Conservation (phyloP, 1,139 yeast genomes). For the Casaregolazyma lundiana region DNA sequence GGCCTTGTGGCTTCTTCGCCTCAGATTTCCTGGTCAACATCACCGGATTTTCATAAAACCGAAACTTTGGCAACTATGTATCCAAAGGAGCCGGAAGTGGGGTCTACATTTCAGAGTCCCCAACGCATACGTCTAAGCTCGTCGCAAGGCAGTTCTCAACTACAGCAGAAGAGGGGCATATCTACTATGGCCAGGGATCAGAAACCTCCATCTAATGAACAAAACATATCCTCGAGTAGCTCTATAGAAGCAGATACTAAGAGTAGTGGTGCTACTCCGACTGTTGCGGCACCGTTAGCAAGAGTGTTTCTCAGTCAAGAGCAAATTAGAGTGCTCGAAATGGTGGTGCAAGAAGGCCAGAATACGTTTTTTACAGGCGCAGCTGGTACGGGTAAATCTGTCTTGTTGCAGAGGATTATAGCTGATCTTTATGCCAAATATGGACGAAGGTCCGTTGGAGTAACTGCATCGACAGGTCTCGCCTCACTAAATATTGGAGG, state of each 20-base stretch:
- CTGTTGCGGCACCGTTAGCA: constrained; percentile 7
- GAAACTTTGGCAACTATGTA: constrained; percentile 25
- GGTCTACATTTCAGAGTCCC: neutral
- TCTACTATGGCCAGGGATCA: neutral
- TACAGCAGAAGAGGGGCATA: neutral
- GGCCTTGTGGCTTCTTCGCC: neutral
- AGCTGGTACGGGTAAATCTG: constrained; percentile 31
- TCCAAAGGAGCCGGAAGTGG: neutral
- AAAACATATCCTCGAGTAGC: neutral
- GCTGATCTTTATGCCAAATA: constrained; percentile 55
- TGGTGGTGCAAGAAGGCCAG: constrained; percentile 53
- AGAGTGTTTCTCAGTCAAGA: constrained; percentile 52
- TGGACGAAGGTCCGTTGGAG: constrained; percentile 56
- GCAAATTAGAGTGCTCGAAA: constrained; percentile 62
- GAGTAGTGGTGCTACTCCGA: constrained; percentile 1
- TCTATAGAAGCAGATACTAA: constrained; percentile 4
- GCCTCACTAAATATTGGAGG: constrained; percentile 93
- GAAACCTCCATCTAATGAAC: neutral
- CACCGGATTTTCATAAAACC: constrained; percentile 32
- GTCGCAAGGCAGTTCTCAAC: neutral
- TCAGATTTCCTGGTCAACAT: constrained; percentile 28
- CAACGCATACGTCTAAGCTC: neutral
- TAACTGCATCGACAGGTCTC: constrained; percentile 89
- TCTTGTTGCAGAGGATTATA: constrained; percentile 57
- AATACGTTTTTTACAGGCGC: constrained; percentile 40